Evolutionary conservation across 1,284 basidiomycete genomes (phyloP).

Genomic region (Melampsora americana): DNA sequence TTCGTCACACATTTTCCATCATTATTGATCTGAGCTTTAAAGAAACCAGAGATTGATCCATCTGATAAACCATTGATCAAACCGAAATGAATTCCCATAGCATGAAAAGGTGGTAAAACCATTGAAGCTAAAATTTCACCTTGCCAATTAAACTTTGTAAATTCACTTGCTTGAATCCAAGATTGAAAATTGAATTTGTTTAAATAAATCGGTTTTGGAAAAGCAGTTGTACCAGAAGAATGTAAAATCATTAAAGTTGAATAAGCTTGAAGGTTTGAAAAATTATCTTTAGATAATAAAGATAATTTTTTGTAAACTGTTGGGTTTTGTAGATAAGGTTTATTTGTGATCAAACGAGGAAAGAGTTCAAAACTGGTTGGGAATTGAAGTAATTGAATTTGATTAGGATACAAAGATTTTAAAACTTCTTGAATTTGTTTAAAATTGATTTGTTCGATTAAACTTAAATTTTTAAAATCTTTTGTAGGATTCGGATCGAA

Average conservation of each 20-base stretch:
- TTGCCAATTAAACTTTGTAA: background rate
- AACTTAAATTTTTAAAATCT: background rate
- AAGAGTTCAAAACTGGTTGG: background rate
- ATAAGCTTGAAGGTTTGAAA: background rate
- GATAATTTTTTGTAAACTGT: background rate
- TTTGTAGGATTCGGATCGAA: constrained; percentile 23
- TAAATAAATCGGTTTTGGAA: constrained; percentile 6
- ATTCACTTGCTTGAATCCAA: background rate
- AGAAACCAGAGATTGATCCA: constrained; percentile 2
- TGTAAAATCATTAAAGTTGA: constrained; percentile 1
- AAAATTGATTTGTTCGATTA: background rate
- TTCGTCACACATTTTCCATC: background rate
- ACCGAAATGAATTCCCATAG: constrained; percentile 7
- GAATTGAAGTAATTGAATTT: background rate
- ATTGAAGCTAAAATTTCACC: background rate
- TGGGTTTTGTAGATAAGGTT: background rate
- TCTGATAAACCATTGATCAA: background rate
- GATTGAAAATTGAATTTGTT: background rate
- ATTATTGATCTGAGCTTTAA: background rate
- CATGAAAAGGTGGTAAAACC: constrained; percentile 7
- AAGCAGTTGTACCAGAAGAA: constrained; percentile 7
- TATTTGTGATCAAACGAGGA: background rate
- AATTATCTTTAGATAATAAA: background rate
- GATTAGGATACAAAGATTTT: background rate
- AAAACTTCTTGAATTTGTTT: background rate